phyloP scores from a whole-genome alignment of 768 basidiomycete genomes.

The Russula emetica region DNA sequence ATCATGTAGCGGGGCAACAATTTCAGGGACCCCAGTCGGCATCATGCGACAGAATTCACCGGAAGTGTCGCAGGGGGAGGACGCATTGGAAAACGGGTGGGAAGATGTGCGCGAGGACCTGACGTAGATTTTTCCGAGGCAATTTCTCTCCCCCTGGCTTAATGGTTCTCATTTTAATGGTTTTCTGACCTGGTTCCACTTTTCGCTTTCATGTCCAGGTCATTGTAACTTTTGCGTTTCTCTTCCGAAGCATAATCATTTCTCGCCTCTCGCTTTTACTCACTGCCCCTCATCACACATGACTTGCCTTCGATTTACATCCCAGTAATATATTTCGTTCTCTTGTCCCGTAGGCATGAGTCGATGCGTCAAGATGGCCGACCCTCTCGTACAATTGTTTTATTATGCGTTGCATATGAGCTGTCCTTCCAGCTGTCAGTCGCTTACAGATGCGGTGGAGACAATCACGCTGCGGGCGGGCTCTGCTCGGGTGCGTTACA shows the following conservation, averaged over 20 bases:
- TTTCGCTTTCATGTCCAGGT: not conserved
- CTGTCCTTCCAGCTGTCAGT: conserved; percentile 60
- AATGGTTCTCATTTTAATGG: not conserved
- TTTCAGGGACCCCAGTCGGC: not conserved
- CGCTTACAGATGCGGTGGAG: conserved; percentile 70
- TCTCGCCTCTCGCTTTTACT: too few species aligned
- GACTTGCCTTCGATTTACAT: too few species aligned
- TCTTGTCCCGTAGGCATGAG: too few species aligned
- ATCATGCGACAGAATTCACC: not conserved
- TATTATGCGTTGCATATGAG: conserved; percentile 48
- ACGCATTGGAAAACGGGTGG: conserved; percentile 4
- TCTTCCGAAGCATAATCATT: too few species aligned
- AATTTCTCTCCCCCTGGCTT: not conserved
- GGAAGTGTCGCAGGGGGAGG: not conserved
- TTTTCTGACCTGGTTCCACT: not conserved
- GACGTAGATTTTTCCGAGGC: not conserved
- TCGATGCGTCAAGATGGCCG: not conserved
- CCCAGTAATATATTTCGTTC: too few species aligned
- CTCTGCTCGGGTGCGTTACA: conserved; percentile 55
- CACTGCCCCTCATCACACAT: too few species aligned
- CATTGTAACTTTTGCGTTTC: not conserved
- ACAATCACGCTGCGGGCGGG: conserved; percentile 56
- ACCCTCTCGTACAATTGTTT: not conserved
- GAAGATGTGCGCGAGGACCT: conserved; percentile 6
- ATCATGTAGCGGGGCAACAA: too few species aligned